Conservation (phyloP, 2,329 filamentous ascomycete genomes). For the Sporothrix variecibatus region DNA sequence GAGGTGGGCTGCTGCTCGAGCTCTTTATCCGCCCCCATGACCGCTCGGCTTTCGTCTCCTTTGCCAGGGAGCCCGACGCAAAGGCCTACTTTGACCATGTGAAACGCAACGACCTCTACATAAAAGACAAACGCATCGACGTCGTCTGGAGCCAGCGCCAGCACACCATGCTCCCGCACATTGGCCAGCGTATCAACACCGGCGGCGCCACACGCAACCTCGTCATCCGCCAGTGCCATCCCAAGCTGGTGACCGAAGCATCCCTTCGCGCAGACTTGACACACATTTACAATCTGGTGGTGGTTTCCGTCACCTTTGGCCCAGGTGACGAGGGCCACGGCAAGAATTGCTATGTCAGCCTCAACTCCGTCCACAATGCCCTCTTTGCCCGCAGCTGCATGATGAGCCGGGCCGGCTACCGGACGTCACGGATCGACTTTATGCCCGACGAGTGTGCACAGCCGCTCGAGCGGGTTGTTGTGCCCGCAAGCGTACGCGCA, state of each 20-base stretch:
- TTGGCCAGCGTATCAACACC: constrained; percentile 62
- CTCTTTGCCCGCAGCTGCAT: constrained; percentile 77
- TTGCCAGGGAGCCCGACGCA: constrained; percentile 65
- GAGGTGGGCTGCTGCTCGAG: constrained; percentile 71
- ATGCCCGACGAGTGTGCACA: constrained; percentile 71
- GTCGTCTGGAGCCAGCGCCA: constrained; percentile 69
- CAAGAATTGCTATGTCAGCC: constrained; percentile 67
- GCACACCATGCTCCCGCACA: constrained; percentile 63
- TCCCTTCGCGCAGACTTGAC: constrained; percentile 72
- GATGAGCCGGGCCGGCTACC: constrained; percentile 70
- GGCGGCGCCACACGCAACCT: constrained; percentile 77
- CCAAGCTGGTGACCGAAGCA: constrained; percentile 64
- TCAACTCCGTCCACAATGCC: constrained; percentile 75
- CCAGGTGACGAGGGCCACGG: constrained; percentile 32
- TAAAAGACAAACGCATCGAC: constrained; percentile 65
- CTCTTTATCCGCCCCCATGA: constrained; percentile 64
- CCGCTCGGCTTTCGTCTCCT: constrained; percentile 66
- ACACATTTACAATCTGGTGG: constrained; percentile 77
- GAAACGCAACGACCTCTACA: constrained; percentile 66
- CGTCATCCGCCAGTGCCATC: constrained; percentile 62
- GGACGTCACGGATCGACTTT: constrained; percentile 69
- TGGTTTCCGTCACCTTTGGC: constrained; percentile 65
- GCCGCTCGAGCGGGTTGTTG: constrained; percentile 46
- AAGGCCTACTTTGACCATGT: constrained; percentile 64
- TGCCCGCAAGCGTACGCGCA: constrained; percentile 31